Evolutionary conservation across 352 stramenopile genomes (phyloP).

Genomic region (Phytophthora litchii): DNA sequence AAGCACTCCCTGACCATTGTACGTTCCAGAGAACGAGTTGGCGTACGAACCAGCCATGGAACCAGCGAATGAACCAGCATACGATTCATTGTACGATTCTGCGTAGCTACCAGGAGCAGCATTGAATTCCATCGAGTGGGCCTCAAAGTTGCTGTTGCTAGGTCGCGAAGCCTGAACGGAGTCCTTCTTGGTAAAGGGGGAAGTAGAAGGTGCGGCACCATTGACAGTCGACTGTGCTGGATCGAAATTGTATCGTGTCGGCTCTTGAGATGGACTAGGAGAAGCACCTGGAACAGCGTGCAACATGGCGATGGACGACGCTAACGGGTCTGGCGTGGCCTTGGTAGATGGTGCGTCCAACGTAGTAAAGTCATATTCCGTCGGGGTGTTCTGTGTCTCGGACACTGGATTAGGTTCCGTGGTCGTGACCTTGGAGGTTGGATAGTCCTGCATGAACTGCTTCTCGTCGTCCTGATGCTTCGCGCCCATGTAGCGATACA

Average conservation of each 20-base stretch:
- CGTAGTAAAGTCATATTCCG: slow-evolving; percentile 47
- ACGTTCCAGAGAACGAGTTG: slow-evolving; percentile 49
- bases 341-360: slow-evolving; percentile 31
- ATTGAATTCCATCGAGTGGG: slow-evolving; percentile 60
- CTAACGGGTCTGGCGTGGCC: slow-evolving; percentile 30
- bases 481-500: slow-evolving; percentile 35
- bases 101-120: slow-evolving; percentile 47
- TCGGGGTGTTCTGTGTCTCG: slow-evolving; percentile 36
- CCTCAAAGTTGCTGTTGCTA: slow-evolving; percentile 56
- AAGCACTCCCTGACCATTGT: slow-evolving; percentile 56
- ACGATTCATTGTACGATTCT: slow-evolving; percentile 68
- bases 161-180: slow-evolving; percentile 47
- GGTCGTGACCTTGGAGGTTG: slow-evolving; percentile 30
- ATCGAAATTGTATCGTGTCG: slow-evolving; percentile 41
- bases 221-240: slow-evolving; percentile 39
- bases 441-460: slow-evolving; percentile 45
- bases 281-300: slow-evolving; percentile 19
- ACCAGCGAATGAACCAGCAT: slow-evolving; percentile 40
- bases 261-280: slow-evolving; percentile 34
- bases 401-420: slow-evolving; percentile 15
- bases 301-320: slow-evolving; percentile 44
- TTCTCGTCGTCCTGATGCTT: slow-evolving; percentile 43
- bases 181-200: slow-evolving; percentile 46
- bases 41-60: slow-evolving; percentile 47
- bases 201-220: slow-evolving; percentile 32